Percentiles rank a stretch among this genome's conserved stretches.
These are phyloP conservation scores for Bondarzewia mesenterica DNA, from an alignment of 1,284 basidiomycete species.

Conservation along the genomic window DNA sequence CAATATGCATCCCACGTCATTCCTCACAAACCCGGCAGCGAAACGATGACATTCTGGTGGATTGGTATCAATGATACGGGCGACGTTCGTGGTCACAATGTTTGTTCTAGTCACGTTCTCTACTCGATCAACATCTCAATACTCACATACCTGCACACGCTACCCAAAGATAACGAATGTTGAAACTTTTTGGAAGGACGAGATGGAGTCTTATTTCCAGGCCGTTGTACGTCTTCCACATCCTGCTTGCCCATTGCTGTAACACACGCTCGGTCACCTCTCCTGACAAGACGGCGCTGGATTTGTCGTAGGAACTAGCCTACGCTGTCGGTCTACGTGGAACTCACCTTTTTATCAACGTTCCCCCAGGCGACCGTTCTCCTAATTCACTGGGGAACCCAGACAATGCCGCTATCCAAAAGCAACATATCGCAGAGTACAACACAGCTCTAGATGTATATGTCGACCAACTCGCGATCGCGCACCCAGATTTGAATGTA, in stretches of 20 bases:
- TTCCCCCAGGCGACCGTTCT: conserved; percentile 42
- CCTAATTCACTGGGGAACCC: conserved; percentile 28
- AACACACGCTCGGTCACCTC: too few relatives aligned
- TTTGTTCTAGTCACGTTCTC: conserved; percentile 16
- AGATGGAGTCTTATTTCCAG: conserved; percentile 44
- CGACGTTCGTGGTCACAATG: conserved; percentile 39
- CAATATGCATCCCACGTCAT: conserved; percentile 34
- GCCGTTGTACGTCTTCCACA: conserved; percentile 40
- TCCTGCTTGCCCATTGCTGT: too few relatives aligned
- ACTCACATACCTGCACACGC: not conserved
- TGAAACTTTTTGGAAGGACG: conserved; percentile 38
- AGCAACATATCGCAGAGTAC: conserved; percentile 32
- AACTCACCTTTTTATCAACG: conserved; percentile 46
- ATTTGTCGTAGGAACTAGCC: conserved; percentile 37
- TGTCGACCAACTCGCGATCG: conserved; percentile 25
- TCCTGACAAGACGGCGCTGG: too few relatives aligned
- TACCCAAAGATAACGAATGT: conserved; percentile 36
- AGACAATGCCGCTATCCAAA: conserved; percentile 25
- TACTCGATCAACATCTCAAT: not conserved
- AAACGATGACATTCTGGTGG: conserved; percentile 48
- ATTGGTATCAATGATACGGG: conserved; percentile 54
- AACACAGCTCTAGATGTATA: conserved; percentile 32
- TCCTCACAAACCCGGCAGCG: conserved; percentile 28
- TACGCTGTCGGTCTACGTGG: conserved; percentile 31
- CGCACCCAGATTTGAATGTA: conserved; percentile 31